Evolutionary conservation across 371 early-diverging fungal genomes (phyloP), one percentile per base, ranked within the genome.

Genomic region (Mucor racemosus): DNA sequence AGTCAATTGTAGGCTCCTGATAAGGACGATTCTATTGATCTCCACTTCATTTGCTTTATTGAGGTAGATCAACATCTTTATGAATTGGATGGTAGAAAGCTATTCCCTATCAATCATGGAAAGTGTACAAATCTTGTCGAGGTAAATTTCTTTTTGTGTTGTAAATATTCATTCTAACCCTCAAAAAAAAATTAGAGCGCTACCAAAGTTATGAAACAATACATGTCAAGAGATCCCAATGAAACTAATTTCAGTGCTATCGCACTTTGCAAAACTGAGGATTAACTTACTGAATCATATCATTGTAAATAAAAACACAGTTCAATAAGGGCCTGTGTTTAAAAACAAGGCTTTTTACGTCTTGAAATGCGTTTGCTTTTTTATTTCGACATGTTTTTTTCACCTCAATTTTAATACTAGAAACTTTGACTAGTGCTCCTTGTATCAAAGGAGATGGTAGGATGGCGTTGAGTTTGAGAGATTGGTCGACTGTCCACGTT

Each of bases 41-140:
- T 92, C 64, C 98, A 97, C 74, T 98, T 93, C 73, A 84, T 95
- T 8, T 88, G 91, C 21, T 92, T 96, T 81, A 85, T 94, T 15
- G 75, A 86, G 35, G 80, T 84, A 9, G 92, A 91, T 50, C 89
- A 92, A 26, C 79, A 86, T 17, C 40, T 98, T 14, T 95, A 91
- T 66, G 97, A 98, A 72, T 72, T 97, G 64, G 97, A 98, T 74
- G 96, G 97, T 54, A 80, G 89, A 42, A 91, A 90, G 55, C 77
- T 82, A 5, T 88, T 84, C 21, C 97, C 97, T 11, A 90, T 97
- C 64, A 88, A 92, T 73, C 95, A 95, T 71, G 97, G 96, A 7
- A 74, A 84, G 38, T 81, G 82, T 31, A 69, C 75, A 4, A 82
- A 91, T 53, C 72, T 93, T 36, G 76, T 94, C 6, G 64, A 73